Conservation (phyloP, 768 basidiomycete genomes). For the Gymnopilus junonius region DNA sequence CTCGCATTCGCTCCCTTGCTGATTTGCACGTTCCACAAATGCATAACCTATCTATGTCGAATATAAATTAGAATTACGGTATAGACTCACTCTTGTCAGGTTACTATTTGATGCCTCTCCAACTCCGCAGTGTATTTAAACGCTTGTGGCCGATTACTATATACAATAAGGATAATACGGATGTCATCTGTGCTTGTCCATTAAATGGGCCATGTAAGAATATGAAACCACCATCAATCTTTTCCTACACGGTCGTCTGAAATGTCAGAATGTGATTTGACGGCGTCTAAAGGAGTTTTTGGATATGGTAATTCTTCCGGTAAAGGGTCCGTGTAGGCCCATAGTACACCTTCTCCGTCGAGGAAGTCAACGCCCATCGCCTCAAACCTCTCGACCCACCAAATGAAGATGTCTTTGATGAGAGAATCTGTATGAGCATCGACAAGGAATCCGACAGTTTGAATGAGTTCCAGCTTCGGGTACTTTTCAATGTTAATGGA, state of each 20-base stretch:
- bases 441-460: constrained; percentile 51
- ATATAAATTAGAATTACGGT: neutral
- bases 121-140: neutral
- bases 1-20: neutral
- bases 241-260: neutral
- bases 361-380: constrained; percentile 51
- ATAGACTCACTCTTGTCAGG: neutral
- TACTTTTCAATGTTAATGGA: constrained; percentile 46
- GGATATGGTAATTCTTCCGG: neutral
- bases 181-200: neutral
- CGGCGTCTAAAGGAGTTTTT: neutral
- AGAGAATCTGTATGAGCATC: constrained; percentile 46
- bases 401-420: constrained; percentile 54
- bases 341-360: constrained; percentile 59
- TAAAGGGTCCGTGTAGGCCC: constrained; percentile 39
- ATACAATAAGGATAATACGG: neutral
- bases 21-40: neutral
- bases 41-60: neutral
- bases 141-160: neutral
- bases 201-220: neutral
- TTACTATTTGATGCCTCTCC: neutral
- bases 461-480: constrained; percentile 49
- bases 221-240: neutral
- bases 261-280: neutral
- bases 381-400: constrained; percentile 59